Conservation (phyloP, 768 basidiomycete genomes). For the Boletus fagicola region DNA sequence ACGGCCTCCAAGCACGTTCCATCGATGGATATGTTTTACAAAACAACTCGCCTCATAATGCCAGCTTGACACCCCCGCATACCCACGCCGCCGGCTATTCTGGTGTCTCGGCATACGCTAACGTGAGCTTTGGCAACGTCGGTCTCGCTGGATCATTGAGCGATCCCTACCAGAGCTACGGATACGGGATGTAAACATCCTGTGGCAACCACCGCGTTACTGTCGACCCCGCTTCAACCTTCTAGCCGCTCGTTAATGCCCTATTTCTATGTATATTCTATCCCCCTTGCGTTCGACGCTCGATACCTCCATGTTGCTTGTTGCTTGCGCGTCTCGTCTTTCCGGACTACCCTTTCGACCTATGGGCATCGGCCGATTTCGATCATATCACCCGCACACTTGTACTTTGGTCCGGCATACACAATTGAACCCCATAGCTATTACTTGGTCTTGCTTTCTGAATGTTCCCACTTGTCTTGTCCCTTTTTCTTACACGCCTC, state of each 20-base stretch:
- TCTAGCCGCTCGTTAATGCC: constrained; percentile 31
- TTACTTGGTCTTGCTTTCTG: constrained; percentile 37
- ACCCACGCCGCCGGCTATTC: constrained; percentile 56
- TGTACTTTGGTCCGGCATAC: constrained; percentile 72
- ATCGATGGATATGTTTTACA: constrained; percentile 84
- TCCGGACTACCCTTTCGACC: constrained; percentile 32
- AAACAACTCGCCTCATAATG: constrained; percentile 64
- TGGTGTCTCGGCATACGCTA: constrained; percentile 49
- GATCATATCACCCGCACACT: constrained; percentile 57
- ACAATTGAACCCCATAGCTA: constrained; percentile 38
- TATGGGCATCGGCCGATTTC: constrained; percentile 36
- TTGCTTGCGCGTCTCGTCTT: constrained; percentile 41
- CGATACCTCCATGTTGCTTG: constrained; percentile 34
- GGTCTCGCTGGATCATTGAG: constrained; percentile 53
- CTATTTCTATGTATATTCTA: constrained; percentile 40
- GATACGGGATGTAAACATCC: constrained; percentile 71
- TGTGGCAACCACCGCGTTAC: constrained; percentile 29
- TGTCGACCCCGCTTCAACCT: constrained; percentile 11
- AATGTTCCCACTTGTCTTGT: constrained; percentile 29
- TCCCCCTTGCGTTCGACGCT: constrained; percentile 33
- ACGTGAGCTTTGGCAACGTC: constrained; percentile 51
- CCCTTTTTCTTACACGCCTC: constrained; percentile 18
- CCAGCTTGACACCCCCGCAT: constrained; percentile 58
- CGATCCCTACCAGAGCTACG: constrained; percentile 79
- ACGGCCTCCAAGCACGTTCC: constrained; percentile 62